Evolutionary conservation across 371 early-diverging fungal species (phyloP).

Genomic region (Mucor piriformis): DNA sequence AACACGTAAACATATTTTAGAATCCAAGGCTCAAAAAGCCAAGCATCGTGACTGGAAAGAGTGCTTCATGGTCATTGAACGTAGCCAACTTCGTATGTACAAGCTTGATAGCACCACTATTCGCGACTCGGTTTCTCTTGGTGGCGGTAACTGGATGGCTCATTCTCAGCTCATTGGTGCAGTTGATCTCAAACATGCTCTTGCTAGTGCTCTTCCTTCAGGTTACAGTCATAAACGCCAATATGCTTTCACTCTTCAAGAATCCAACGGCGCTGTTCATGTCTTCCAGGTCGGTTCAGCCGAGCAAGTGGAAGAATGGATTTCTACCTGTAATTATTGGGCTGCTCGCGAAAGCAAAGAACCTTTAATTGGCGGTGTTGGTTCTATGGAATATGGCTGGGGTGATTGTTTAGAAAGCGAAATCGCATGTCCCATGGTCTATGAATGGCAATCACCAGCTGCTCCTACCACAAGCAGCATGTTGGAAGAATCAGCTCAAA

Average conservation of each 20-base stretch:
- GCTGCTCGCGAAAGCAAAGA: conserved; percentile 87
- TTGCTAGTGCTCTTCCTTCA: conserved; percentile 79
- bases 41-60: conserved; percentile 81
- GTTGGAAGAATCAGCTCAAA: conserved; percentile 37
- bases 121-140: conserved; percentile 34
- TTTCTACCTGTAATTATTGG: conserved; percentile 88
- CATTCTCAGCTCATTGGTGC: conserved; percentile 50
- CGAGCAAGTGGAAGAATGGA: conserved; percentile 80
- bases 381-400: conserved; percentile 94
- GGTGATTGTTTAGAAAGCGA: conserved; percentile 49
- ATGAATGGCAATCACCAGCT: conserved; percentile 44
- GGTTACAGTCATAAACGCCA: conserved; percentile 79
- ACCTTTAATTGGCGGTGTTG: conserved; percentile 82
- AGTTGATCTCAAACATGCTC: conserved; percentile 76
- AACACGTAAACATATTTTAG: conserved; percentile 79
- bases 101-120: conserved; percentile 59
- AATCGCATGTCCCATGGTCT: background rate
- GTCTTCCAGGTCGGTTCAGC: conserved; percentile 79
- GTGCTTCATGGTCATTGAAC: conserved; percentile 69
- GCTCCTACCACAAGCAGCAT: conserved; percentile 38
- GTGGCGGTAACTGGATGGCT: conserved; percentile 19
- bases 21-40: conserved; percentile 73
- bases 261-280: conserved; percentile 78
- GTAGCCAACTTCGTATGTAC: conserved; percentile 79
- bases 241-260: conserved; percentile 83